These are phyloP conservation scores for Tephrocybe sp. DNA, from an alignment of 768 basidiomycete species.

Conservation along the genomic window DNA sequence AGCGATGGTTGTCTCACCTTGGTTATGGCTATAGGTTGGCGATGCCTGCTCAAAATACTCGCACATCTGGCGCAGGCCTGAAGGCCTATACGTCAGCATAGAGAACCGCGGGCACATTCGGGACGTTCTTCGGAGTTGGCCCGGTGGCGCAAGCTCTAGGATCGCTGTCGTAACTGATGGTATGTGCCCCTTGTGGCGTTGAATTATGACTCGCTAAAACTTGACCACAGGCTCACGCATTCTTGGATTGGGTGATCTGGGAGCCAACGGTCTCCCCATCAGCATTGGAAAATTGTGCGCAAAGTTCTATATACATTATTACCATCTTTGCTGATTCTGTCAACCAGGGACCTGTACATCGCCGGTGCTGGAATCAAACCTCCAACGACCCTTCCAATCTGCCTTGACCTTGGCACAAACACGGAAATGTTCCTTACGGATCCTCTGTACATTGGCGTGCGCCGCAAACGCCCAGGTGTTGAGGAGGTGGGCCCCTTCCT, in stretches of 20 bases:
- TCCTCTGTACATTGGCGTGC: constrained; percentile 74
- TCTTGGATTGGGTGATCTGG: constrained; percentile 60
- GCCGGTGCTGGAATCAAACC: constrained; percentile 69
- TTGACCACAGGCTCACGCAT: constrained; percentile 62
- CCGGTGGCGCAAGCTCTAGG: constrained; percentile 41
- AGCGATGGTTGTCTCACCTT: constrained; percentile 13
- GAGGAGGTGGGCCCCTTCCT: constrained; percentile 34
- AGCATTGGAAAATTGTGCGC: constrained; percentile 73
- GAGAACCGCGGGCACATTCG: constrained; percentile 66
- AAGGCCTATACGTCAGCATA: constrained; percentile 63
- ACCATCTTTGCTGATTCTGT: background rate
- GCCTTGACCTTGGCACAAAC: constrained; percentile 77
- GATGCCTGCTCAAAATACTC: constrained; percentile 74
- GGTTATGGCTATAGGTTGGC: constrained; percentile 44
- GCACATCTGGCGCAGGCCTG: constrained; percentile 65
- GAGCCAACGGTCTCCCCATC: constrained; percentile 55
- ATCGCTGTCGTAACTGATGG: constrained; percentile 84
- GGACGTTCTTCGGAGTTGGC: constrained; percentile 55
- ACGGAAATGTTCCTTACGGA: constrained; percentile 65
- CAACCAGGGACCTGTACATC: constrained; percentile 61
- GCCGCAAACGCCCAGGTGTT: constrained; percentile 48
- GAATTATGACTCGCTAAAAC: background rate
- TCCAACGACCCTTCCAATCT: constrained; percentile 58
- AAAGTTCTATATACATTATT: background rate
- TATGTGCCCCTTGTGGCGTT: constrained; percentile 21